Evolutionary conservation across 768 basidiomycete genomes (phyloP).

Genomic region (Russula vinacea): DNA sequence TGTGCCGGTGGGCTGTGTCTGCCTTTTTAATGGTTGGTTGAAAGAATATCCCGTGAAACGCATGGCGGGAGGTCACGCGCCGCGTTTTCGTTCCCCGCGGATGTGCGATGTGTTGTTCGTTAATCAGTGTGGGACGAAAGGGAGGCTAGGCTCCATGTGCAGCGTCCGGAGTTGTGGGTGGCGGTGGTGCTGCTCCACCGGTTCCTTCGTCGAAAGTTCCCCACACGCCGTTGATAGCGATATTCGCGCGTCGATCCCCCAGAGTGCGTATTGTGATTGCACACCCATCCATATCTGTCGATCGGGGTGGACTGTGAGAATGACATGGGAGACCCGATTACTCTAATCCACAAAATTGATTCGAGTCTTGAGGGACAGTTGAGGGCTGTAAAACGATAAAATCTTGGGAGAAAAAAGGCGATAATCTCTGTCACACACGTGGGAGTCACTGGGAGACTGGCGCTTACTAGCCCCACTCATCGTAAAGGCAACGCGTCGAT

Average conservation of each 20-base stretch:
- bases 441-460: no score
- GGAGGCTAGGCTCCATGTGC: not conserved
- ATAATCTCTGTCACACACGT: no score
- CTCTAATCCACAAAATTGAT: no score
- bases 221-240: not conserved
- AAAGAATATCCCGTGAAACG: not conserved
- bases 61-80: not conserved
- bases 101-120: not conserved
- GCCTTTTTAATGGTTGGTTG: no score
- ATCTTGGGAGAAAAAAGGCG: no score
- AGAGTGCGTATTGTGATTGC: not conserved
- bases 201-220: not conserved
- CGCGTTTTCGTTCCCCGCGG: not conserved
- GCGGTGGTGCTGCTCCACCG: not conserved
- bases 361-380: not conserved
- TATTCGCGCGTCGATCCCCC: not conserved
- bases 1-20: not conserved
- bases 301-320: not conserved
- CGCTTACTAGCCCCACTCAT: not conserved
- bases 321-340: no score
- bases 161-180: not conserved
- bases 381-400: not conserved
- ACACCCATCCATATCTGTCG: not conserved
- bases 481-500: not conserved
- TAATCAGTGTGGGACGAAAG: not conserved